A percentile compares a stretch with the other conserved stretches of the same genome.
Conservation (phyloP, 2,329 filamentous ascomycete species). For the Phaeosphaeriaceae sp. region DNA sequence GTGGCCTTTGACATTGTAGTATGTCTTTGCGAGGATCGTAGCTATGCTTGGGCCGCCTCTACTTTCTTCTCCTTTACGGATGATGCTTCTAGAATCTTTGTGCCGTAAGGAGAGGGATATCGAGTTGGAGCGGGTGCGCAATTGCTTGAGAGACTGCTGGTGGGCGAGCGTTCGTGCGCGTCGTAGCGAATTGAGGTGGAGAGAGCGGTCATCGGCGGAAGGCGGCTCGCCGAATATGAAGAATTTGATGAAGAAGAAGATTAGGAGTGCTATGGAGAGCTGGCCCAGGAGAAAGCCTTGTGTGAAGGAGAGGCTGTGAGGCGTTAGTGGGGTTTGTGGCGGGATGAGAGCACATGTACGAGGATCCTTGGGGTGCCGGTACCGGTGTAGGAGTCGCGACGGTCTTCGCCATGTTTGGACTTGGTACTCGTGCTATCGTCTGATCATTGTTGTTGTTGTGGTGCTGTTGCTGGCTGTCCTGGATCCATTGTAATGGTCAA, state of each 20-base stretch:
- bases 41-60: slow-evolving; percentile 80
- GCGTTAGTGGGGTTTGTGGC: slow-evolving; percentile 29
- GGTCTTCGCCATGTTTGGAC: slow-evolving; percentile 21
- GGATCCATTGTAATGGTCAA: not conserved
- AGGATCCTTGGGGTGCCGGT: slow-evolving; percentile 28
- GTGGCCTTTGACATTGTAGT: slow-evolving; percentile 94
- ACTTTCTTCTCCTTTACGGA: slow-evolving; percentile 54
- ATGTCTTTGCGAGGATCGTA: slow-evolving; percentile 94
- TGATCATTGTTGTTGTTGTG: slow-evolving; percentile 3
- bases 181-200: slow-evolving; percentile 76
- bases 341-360: slow-evolving; percentile 12
- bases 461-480: not conserved
- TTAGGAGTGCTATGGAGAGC: slow-evolving; percentile 86
- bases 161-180: slow-evolving; percentile 78
- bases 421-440: slow-evolving; percentile 11
- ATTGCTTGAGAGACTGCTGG: slow-evolving; percentile 41
- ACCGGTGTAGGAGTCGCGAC: slow-evolving; percentile 20
- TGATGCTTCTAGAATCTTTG: slow-evolving; percentile 48
- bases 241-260: slow-evolving; percentile 98
- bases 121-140: slow-evolving; percentile 44
- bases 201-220: slow-evolving; percentile 79
- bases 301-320: slow-evolving; percentile 80
- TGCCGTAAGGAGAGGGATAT: slow-evolving; percentile 42
- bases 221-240: slow-evolving; percentile 98
- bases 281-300: slow-evolving; percentile 94